phyloP scores from a whole-genome alignment of 495 filamentous ascomycete genomes.

The Xylaria sp. region DNA sequence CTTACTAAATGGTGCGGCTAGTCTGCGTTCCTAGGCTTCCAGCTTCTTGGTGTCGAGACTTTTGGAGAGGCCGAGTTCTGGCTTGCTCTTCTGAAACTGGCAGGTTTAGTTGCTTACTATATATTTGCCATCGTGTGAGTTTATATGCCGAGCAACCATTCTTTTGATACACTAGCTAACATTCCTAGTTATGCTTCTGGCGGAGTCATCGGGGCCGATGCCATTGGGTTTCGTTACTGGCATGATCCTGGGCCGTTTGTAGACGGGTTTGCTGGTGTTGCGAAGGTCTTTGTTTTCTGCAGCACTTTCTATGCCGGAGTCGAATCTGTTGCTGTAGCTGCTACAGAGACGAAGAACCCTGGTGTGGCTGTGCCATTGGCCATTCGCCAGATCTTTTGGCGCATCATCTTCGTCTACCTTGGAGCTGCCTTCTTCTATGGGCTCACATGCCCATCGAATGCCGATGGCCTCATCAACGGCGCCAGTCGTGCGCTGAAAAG shows the following conservation, averaged over 20 bases:
- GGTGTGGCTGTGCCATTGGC: constrained; percentile 71
- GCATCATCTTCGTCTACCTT: constrained; percentile 79
- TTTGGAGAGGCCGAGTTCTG: constrained; percentile 73
- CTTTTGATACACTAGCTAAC: constrained; percentile 10
- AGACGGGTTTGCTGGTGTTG: constrained; percentile 68
- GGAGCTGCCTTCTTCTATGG: constrained; percentile 76
- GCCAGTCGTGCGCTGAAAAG: constrained; percentile 55
- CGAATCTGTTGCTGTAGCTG: constrained; percentile 75
- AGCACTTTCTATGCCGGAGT: constrained; percentile 78
- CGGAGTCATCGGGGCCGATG: constrained; percentile 53
- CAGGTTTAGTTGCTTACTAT: constrained; percentile 72
- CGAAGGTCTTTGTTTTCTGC: constrained; percentile 67
- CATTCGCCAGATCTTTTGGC: constrained; percentile 77
- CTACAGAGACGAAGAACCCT: constrained; percentile 77
- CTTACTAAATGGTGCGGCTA: constrained; percentile 23
- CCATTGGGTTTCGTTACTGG: constrained; percentile 72
- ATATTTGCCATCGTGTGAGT: constrained; percentile 69
- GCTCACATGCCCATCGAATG: constrained; percentile 60
- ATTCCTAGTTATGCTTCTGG: constrained; percentile 55
- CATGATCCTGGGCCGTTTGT: constrained; percentile 71
- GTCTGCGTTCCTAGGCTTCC: constrained; percentile 53
- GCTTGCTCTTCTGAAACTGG: constrained; percentile 69
- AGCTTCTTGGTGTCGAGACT: constrained; percentile 54
- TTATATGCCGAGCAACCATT: constrained; percentile 5
- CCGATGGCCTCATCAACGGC: constrained; percentile 56